Percentiles rank a stretch among this genome's conserved stretches.
Evolutionary conservation across 169 alveolate genomes (phyloP).

Genomic region (Plasmodium blacklocki): DNA sequence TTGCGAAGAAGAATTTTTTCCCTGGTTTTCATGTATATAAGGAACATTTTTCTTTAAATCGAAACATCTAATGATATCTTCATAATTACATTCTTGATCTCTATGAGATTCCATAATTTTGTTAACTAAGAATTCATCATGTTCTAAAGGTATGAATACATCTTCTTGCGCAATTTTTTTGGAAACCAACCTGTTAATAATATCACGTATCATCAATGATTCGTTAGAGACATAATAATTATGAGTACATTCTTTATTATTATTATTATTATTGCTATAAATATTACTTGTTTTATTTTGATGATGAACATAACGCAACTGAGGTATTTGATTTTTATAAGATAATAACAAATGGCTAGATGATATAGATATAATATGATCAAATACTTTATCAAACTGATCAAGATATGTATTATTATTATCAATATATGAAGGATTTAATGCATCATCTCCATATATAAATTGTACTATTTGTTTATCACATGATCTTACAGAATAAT

Average conservation of each 20-base stretch:
- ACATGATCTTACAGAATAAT: slow-evolving; percentile 96
- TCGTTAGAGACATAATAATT: neutral
- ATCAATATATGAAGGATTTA: slow-evolving; percentile 89
- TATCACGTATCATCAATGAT: neutral
- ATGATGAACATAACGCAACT: no score
- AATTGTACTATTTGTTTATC: slow-evolving; percentile 97
- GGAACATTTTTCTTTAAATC: no score
- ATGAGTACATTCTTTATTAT: neutral
- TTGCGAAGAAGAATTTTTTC: no score
- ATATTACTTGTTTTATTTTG: neutral
- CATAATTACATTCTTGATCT: neutral
- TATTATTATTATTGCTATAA: neutral
- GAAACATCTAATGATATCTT: no score
- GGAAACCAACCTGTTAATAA: neutral
- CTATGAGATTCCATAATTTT: neutral
- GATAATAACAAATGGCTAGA: slow-evolving; percentile 27
- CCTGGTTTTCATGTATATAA: no score
- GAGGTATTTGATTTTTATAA: neutral
- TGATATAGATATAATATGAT: slow-evolving; percentile 50
- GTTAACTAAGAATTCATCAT: slow-evolving; percentile 11
- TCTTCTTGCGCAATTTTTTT: neutral
- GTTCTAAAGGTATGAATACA: slow-evolving; percentile 27
- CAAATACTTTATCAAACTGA: slow-evolving; percentile 50
- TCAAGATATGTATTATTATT: slow-evolving; percentile 42
- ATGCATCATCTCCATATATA: slow-evolving; percentile 98